Conservation (phyloP, 2,329 filamentous ascomycete species). For the Bimuria novae-zelandiae region DNA sequence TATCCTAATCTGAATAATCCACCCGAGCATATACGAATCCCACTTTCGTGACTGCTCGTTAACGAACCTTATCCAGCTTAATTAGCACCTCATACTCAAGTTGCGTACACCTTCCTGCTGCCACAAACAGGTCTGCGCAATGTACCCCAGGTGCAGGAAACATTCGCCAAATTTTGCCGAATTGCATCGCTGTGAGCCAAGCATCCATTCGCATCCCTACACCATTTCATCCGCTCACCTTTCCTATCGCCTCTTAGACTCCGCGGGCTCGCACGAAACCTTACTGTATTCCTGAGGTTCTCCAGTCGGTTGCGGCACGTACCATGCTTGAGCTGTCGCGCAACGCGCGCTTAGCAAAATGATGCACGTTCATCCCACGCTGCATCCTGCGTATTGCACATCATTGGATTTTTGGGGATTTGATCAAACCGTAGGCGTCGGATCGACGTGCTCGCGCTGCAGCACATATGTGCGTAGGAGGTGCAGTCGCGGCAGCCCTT, state of each 20-base stretch:
- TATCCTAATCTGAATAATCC: too few relatives aligned
- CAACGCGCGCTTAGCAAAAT: constrained; percentile 6
- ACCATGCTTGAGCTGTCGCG: neutral
- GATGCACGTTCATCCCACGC: constrained; percentile 6
- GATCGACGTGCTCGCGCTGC: neutral
- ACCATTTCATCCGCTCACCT: neutral
- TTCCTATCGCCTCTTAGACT: neutral
- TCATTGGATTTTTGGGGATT: neutral
- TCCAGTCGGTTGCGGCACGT: neutral
- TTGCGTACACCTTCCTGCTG: too few relatives aligned
- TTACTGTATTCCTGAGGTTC: neutral
- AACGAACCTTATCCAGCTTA: too few relatives aligned
- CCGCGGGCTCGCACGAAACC: neutral
- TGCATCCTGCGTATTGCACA: neutral
- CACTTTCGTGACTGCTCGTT: too few relatives aligned
- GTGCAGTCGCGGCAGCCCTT: neutral
- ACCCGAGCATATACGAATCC: too few relatives aligned
- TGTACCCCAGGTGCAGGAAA: too few relatives aligned
- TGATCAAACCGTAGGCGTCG: constrained; percentile 3
- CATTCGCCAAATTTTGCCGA: too few relatives aligned
- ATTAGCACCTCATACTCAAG: too few relatives aligned
- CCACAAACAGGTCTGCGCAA: too few relatives aligned
- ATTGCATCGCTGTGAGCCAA: too few relatives aligned
- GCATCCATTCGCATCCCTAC: too few relatives aligned
- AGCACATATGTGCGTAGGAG: neutral